phyloP scores from a whole-genome alignment of 148 eudicot species.

The Chenopodium berlandieri region DNA sequence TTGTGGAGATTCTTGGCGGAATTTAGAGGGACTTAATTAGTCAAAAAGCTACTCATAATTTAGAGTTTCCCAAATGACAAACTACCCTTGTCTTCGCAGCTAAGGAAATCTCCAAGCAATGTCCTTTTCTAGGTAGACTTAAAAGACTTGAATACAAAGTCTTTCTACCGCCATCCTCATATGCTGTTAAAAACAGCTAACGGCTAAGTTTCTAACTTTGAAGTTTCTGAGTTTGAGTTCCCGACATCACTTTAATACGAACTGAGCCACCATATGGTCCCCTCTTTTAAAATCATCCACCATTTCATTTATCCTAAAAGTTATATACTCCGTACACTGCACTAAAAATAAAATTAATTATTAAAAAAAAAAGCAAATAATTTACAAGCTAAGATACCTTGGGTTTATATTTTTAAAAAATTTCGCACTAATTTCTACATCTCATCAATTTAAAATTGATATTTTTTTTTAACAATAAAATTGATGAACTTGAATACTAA shows the following conservation, averaged over 20 bases:
- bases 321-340: not conserved
- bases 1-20: not conserved
- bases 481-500: too few relatives aligned
- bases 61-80: not conserved
- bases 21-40: not conserved
- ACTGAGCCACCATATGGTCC: constrained; percentile 19
- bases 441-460: too few relatives aligned
- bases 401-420: too few relatives aligned
- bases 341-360: too few relatives aligned
- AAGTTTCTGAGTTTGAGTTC: not conserved
- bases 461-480: too few relatives aligned
- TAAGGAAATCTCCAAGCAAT: not conserved
- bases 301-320: constrained; percentile 2
- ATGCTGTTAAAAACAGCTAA: not conserved
- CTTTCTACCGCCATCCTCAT: not conserved
- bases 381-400: too few relatives aligned
- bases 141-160: not conserved
- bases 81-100: not conserved
- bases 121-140: not conserved
- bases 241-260: not conserved
- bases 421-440: too few relatives aligned
- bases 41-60: too few relatives aligned
- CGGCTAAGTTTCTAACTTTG: not conserved
- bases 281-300: not conserved
- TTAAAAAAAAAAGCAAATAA: too few relatives aligned